Evolutionary conservation across 768 basidiomycete species (phyloP).

Genomic region (Lentinula sp.): DNA sequence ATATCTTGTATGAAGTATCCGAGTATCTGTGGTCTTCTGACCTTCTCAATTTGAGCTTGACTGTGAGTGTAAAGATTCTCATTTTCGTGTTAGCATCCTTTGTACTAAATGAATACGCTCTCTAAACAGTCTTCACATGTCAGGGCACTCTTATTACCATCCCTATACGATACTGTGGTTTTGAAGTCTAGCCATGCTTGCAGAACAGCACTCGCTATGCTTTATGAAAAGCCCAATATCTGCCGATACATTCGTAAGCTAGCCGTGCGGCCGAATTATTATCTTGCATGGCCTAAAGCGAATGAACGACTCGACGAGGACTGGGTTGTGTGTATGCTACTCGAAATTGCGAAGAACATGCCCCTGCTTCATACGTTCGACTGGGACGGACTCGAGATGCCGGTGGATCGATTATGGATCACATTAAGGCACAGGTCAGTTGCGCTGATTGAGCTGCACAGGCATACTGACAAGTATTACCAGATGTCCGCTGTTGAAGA

Average conservation of each 20-base stretch:
- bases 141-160: constrained; percentile 18
- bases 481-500: constrained; percentile 38
- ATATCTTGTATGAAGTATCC: constrained; percentile 9
- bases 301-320: constrained; percentile 33
- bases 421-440: constrained; percentile 32
- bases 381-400: constrained; percentile 47
- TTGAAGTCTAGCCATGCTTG: constrained; percentile 38
- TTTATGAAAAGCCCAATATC: constrained; percentile 25
- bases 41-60: constrained; percentile 8
- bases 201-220: constrained; percentile 27
- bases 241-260: constrained; percentile 35
- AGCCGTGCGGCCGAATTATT: constrained; percentile 44
- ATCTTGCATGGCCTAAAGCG: constrained; percentile 42
- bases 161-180: constrained; percentile 37
- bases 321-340: constrained; percentile 33
- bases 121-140: constrained; percentile 5
- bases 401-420: constrained; percentile 34
- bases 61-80: not conserved
- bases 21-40: constrained; percentile 8
- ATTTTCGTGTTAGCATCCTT: not conserved
- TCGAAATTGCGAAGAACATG: constrained; percentile 24
- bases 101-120: not conserved
- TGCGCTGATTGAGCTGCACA: not conserved
- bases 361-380: constrained; percentile 34
- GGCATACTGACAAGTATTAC: not conserved